Conservation (phyloP, 2,329 filamentous ascomycete species). For the Botryosphaeria agaves region DNA sequence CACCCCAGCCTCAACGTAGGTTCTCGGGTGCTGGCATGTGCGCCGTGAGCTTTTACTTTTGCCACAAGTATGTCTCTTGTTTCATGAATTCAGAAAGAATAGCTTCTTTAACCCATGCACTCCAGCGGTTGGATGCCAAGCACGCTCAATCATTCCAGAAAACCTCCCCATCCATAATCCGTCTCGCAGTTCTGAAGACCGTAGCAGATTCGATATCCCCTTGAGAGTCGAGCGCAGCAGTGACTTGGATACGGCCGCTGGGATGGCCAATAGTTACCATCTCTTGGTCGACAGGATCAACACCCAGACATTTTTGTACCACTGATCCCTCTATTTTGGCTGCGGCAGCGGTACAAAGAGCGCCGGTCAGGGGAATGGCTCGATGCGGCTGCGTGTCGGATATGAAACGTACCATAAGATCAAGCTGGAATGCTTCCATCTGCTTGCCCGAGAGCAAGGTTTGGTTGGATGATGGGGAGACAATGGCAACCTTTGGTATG, state of each 20-base stretch:
- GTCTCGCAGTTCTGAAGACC: conserved; percentile 19
- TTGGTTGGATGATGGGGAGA: conserved; percentile 24
- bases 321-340: conserved; percentile 18
- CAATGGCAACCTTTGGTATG: conserved; percentile 46
- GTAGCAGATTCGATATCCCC: conserved; percentile 10
- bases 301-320: conserved; percentile 14
- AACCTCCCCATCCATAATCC: conserved; percentile 18
- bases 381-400: conserved; percentile 26
- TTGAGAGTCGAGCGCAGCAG: conserved; percentile 13
- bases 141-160: conserved; percentile 9
- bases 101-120: too few species aligned
- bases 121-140: too few species aligned
- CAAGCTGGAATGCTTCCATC: conserved; percentile 10
- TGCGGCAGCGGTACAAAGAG: conserved; percentile 23
- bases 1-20: too few species aligned
- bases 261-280: conserved; percentile 21
- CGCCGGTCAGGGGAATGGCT: conserved; percentile 24
- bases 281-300: conserved; percentile 10
- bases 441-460: conserved; percentile 20
- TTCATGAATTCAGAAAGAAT: too few species aligned
- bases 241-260: conserved; percentile 19
- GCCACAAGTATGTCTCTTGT: too few species aligned
- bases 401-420: conserved; percentile 25
- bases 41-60: too few species aligned
- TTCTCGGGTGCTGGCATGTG: too few species aligned